phyloP scores from a whole-genome alignment of 2,329 filamentous ascomycete genomes.

The Pyrenophora teres region DNA sequence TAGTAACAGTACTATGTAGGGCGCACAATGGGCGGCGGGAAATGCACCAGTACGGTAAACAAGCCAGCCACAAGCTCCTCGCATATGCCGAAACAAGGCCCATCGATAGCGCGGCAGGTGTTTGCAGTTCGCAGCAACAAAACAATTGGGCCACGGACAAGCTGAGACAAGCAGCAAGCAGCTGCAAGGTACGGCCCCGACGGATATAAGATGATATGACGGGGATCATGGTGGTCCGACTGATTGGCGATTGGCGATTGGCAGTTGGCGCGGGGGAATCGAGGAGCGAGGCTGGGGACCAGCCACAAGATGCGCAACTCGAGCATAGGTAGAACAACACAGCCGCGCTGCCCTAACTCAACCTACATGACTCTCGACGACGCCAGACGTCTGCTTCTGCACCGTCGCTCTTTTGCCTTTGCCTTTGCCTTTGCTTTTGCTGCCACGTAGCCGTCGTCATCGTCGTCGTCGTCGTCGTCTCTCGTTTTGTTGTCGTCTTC shows the following conservation, averaged over 20 bases:
- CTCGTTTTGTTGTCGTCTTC: background rate
- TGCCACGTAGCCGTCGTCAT: slow-evolving; percentile 1
- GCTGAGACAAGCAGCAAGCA: slow-evolving; percentile 10
- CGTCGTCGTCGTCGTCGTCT: background rate
- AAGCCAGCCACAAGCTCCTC: slow-evolving; percentile 9
- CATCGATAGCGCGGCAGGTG: slow-evolving; percentile 10
- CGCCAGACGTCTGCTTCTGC: slow-evolving; percentile 12
- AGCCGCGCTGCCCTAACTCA: slow-evolving; percentile 7
- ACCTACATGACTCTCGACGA: slow-evolving; percentile 1
- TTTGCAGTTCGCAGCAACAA: too few relatives aligned
- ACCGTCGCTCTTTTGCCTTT: slow-evolving; percentile 25
- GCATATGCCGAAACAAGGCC: background rate
- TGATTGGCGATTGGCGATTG: slow-evolving; percentile 9
- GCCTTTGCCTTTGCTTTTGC: background rate
- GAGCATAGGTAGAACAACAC: slow-evolving; percentile 15
- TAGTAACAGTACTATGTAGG: too few relatives aligned
- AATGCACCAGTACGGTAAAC: background rate
- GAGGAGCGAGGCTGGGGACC: slow-evolving; percentile 23
- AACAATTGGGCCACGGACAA: slow-evolving; percentile 15
- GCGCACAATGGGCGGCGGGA: slow-evolving; percentile 1
- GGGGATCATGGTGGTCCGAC: slow-evolving; percentile 7
- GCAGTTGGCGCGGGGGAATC: slow-evolving; percentile 1
- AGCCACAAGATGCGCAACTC: slow-evolving; percentile 26
- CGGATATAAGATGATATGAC: slow-evolving; percentile 7
- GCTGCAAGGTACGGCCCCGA: slow-evolving; percentile 17